phyloP scores from a whole-genome alignment of 1,284 basidiomycete genomes.

The Sporisorium scitamineum region DNA sequence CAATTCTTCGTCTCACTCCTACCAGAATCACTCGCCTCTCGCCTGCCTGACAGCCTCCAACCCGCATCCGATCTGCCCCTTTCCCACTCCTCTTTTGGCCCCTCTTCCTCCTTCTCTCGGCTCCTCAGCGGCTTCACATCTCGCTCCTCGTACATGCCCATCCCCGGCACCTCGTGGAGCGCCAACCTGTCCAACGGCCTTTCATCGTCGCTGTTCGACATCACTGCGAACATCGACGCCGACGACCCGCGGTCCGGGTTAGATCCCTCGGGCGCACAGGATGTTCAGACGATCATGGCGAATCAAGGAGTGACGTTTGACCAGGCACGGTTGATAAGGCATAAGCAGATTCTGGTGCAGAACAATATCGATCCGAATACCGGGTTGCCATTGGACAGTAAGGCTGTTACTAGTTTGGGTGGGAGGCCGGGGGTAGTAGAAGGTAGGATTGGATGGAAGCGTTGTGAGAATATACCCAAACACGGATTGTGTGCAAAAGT shows the following conservation, averaged over 20 bases:
- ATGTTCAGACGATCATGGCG: conserved; percentile 61
- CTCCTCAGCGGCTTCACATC: conserved; percentile 5
- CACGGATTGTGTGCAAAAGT: background rate
- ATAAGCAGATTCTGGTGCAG: conserved; percentile 49
- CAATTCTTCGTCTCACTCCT: conserved; percentile 27
- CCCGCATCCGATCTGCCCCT: conserved; percentile 3
- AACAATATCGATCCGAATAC: conserved; percentile 66
- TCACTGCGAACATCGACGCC: conserved; percentile 59
- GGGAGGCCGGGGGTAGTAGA: conserved; percentile 2
- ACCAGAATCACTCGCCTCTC: conserved; percentile 16
- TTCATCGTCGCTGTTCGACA: conserved; percentile 59
- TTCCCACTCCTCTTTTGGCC: background rate
- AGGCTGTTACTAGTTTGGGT: conserved; percentile 61
- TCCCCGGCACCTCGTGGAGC: conserved; percentile 51
- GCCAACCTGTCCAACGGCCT: conserved; percentile 45
- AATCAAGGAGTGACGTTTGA: conserved; percentile 58
- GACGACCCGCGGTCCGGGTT: conserved; percentile 55
- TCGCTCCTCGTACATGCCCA: conserved; percentile 3
- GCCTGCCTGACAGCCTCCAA: conserved; percentile 16
- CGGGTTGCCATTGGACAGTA: conserved; percentile 62
- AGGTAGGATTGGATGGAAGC: background rate
- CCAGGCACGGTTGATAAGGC: conserved; percentile 62
- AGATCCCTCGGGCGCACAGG: conserved; percentile 57
- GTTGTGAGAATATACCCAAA: background rate
- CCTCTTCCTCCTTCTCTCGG: background rate